Conservation (phyloP, 257 asterid species). For the Nicotiana attenuata region DNA sequence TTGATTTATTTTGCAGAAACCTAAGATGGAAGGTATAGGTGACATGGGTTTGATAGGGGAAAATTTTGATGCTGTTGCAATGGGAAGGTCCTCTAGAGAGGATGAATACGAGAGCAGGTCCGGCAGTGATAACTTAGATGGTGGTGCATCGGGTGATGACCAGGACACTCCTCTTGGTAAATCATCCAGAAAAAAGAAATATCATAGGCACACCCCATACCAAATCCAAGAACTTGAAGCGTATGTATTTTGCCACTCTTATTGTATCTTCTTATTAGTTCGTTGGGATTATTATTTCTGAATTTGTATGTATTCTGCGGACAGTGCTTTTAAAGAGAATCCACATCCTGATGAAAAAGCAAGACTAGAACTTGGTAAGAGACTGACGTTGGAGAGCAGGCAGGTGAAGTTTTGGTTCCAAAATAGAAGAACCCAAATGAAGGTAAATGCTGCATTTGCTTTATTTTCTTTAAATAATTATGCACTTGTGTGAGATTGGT, state of each 20-base stretch:
- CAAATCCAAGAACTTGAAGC: constrained; percentile 88
- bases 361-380: constrained; percentile 61
- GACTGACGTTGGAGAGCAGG: constrained; percentile 56
- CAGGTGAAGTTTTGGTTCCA: constrained; percentile 95
- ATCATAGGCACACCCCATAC: constrained; percentile 59
- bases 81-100: constrained; percentile 33
- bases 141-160: constrained; percentile 59
- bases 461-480: background rate
- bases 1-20: constrained; percentile 34
- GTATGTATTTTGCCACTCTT: constrained; percentile 24
- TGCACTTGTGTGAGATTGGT: background rate
- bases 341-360: constrained; percentile 92
- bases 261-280: background rate
- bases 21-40: constrained; percentile 67
- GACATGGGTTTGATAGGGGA: constrained; percentile 54
- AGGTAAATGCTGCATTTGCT: constrained; percentile 36
- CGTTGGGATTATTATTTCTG: background rate
- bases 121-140: constrained; percentile 67
- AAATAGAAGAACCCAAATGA: constrained; percentile 86
- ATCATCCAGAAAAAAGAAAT: constrained; percentile 45
- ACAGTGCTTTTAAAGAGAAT: constrained; percentile 76
- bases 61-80: constrained; percentile 28
- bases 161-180: constrained; percentile 32
- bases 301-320: background rate
- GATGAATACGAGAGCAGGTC: constrained; percentile 63